Conservation (phyloP, 768 basidiomycete species). For the Lactarius hengduanensis region DNA sequence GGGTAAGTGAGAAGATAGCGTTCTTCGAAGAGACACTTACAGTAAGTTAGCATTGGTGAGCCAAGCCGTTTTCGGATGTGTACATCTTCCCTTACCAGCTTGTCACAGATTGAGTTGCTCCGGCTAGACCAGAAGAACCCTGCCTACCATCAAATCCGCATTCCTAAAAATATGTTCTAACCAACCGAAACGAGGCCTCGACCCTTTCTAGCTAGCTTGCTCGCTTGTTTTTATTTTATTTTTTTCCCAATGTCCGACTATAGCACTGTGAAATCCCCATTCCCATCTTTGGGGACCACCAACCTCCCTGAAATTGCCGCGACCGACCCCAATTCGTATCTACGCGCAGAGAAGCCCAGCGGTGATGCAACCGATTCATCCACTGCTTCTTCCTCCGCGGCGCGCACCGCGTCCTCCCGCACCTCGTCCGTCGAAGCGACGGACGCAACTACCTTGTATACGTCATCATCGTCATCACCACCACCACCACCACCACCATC, state of each 20-base stretch:
- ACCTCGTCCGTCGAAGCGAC: constrained; percentile 16
- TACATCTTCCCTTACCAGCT: not conserved
- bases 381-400: constrained; percentile 9
- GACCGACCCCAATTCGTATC: constrained; percentile 14
- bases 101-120: not conserved
- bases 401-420: constrained; percentile 10
- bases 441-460: not conserved
- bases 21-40: not conserved
- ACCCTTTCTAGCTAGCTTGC: constrained; percentile 2
- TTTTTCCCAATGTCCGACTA: constrained; percentile 18
- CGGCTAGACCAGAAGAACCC: not conserved
- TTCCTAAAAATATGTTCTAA: constrained; percentile 2
- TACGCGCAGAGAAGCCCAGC: not conserved
- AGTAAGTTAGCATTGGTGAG: not conserved
- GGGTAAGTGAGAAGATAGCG: constrained; percentile 4
- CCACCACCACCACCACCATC: not conserved
- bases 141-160: not conserved
- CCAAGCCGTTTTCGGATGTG: not conserved
- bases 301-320: not conserved
- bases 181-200: not conserved
- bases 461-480: not conserved
- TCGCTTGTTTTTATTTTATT: constrained; percentile 4
- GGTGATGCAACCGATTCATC: constrained; percentile 6
- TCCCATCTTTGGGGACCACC: not conserved
- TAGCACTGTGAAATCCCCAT: constrained; percentile 8